Evolutionary conservation across 2,329 filamentous ascomycete species (phyloP), one percentile per base, ranked within the genome.

Genomic region (Furcasterigmium furcatum): DNA sequence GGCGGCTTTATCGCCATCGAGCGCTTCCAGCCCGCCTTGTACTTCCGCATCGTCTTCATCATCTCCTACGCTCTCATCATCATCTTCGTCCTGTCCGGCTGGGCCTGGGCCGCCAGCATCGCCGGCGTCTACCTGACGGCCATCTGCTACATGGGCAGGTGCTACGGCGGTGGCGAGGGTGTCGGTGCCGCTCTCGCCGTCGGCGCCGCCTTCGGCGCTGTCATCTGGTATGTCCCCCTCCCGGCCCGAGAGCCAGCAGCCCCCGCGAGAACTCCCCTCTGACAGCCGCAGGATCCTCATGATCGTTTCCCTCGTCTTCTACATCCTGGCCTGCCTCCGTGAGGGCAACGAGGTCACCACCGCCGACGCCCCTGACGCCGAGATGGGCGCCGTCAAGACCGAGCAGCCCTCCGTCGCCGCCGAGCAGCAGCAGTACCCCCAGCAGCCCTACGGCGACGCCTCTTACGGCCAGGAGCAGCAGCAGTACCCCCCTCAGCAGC

Each of bases 251-350:
- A 16, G 4, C 5, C 6, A 16, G 30, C 21, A 9, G 14, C 30
- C 16, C 9, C 8, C 32, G 13, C 22, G 16, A 20, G 14, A 6
- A 13, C n/a, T n/a, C n/a, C n/a, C n/a, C n/a, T n/a, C 47, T 44
- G 19, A 46, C 25, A 12, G 14, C 2, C 4, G 10, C 32, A 70
- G 68, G 70, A 46, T 71, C 32, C 52, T 73, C 9, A 56, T 61
- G 24, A 61, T 72, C 39, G 54, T 67, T 40, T 57, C 67, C 46
- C 46, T 71, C 36, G 55, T 63, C 0, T 68, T 84, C 4, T 71
- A 73, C 18, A 81, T 84, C 77, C 72, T 84, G 56, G 82, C 27
- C 10, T 21, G 18, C 27, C 40, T 42, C 16, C 80, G 22, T n/a
- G 40, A 42, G 13, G 40, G 40, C 20, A 27, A 30, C 18, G 40